These are phyloP conservation scores for Sideroxylon spinosum DNA, from an alignment of 179 eudicot species.

Conservation along the genomic window DNA sequence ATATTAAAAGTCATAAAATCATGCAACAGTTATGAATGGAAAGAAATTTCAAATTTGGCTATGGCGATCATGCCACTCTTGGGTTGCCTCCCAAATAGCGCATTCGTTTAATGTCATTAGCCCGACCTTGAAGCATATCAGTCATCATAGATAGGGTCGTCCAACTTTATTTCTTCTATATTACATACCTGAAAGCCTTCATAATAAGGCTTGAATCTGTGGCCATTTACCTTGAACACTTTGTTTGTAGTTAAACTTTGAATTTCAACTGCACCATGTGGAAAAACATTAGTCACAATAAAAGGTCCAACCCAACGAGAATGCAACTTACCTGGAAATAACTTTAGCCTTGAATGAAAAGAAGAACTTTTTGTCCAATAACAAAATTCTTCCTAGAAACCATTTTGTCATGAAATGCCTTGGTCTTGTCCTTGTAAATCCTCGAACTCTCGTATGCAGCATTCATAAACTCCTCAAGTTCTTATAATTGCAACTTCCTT, in stretches of 20 bases:
- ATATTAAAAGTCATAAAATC: too few species aligned
- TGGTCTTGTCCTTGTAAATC: conserved; percentile 9
- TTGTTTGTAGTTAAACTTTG: not conserved
- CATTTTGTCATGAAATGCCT: conserved; percentile 16
- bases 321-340: conserved; percentile 7
- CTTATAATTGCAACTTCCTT: conserved; percentile 10
- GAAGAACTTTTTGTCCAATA: not conserved
- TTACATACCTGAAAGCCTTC: not conserved
- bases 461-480: conserved; percentile 4
- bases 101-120: too few species aligned
- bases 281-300: conserved; percentile 8
- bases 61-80: not conserved
- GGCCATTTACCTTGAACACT: not conserved
- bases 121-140: too few species aligned
- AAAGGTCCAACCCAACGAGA: conserved; percentile 11
- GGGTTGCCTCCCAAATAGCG: too few species aligned
- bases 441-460: conserved; percentile 11
- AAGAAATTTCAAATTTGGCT: too few species aligned
- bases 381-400: not conserved
- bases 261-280: conserved; percentile 7
- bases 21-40: too few species aligned
- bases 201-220: not conserved
- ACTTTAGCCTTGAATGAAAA: not conserved
- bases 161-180: too few species aligned
- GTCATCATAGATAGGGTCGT: too few species aligned